These are phyloP conservation scores for Entomophthora muscae DNA, from an alignment of 371 early-diverging fungal species.

Conservation along the genomic window DNA sequence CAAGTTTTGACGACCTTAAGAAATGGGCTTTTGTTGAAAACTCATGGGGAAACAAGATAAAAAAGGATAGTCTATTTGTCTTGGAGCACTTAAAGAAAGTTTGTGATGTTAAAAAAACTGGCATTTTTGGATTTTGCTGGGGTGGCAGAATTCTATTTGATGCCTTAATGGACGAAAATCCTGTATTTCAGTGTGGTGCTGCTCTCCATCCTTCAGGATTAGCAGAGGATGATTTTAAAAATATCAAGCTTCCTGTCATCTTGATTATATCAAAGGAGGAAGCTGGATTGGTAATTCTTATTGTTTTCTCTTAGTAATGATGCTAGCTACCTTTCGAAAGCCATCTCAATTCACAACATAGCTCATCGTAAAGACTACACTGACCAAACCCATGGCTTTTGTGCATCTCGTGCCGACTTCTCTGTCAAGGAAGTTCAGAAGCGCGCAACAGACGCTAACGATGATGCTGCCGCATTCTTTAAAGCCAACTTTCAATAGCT, in stretches of 20 bases:
- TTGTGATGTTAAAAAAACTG: not conserved
- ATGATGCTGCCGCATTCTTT: conserved; percentile 28
- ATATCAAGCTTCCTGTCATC: conserved; percentile 31
- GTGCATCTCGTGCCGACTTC: conserved; percentile 44
- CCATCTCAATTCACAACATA: conserved; percentile 14
- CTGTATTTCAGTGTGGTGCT: conserved; percentile 25
- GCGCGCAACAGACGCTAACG: conserved; percentile 29
- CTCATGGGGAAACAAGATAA: not conserved
- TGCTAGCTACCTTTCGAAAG: not conserved
- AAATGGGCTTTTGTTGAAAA: not conserved
- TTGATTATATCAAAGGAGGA: conserved; percentile 43
- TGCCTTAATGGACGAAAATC: not conserved
- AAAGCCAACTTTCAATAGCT: too few species aligned
- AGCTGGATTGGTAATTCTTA: conserved; percentile 25
- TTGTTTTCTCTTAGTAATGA: not conserved
- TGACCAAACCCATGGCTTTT: conserved; percentile 51
- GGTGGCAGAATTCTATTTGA: conserved; percentile 1
- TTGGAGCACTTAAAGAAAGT: not conserved
- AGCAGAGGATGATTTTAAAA: conserved; percentile 25
- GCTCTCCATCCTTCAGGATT: conserved; percentile 42
- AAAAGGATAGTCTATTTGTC: not conserved
- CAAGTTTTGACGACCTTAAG: not conserved
- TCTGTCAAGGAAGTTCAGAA: conserved; percentile 22
- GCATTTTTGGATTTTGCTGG: conserved; percentile 9
- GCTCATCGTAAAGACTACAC: conserved; percentile 34